phyloP scores from a whole-genome alignment of 768 basidiomycete species.

The Cyathus striatus region DNA sequence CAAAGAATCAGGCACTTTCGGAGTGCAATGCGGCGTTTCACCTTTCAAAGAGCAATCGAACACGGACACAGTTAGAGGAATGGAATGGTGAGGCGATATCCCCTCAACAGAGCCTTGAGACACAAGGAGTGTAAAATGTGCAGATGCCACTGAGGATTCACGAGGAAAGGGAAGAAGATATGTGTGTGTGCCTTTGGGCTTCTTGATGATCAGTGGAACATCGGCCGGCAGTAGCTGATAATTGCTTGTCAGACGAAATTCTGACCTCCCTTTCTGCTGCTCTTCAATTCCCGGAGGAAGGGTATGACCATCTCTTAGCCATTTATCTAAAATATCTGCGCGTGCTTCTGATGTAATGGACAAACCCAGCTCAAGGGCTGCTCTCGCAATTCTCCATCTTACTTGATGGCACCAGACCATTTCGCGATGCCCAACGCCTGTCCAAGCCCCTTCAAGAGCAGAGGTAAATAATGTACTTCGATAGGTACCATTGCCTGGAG shows the following conservation, averaged over 20 bases:
- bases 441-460: constrained; percentile 88
- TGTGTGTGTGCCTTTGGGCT: constrained; percentile 34
- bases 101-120: constrained; percentile 52
- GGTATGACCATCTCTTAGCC: constrained; percentile 62
- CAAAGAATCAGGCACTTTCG: constrained; percentile 40
- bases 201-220: constrained; percentile 33
- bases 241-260: constrained; percentile 14
- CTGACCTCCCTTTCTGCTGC: constrained; percentile 9
- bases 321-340: constrained; percentile 45
- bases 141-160: constrained; percentile 4
- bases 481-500: constrained; percentile 22
- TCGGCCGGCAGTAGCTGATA: constrained; percentile 33
- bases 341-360: constrained; percentile 19
- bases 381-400: constrained; percentile 81
- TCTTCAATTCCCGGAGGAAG: constrained; percentile 24
- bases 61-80: constrained; percentile 42
- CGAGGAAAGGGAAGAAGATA: constrained; percentile 48
- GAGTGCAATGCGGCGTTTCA: constrained; percentile 25
- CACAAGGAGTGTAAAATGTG: constrained; percentile 50
- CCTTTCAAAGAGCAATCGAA: constrained; percentile 32
- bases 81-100: constrained; percentile 43
- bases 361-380: constrained; percentile 63
- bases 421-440: constrained; percentile 90
- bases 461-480: constrained; percentile 77
- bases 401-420: constrained; percentile 99